Percentiles rank a stretch among this genome's conserved stretches.
Conservation (phyloP, 805 yeast species). For the Wickerhamiella sergipiensis region DNA sequence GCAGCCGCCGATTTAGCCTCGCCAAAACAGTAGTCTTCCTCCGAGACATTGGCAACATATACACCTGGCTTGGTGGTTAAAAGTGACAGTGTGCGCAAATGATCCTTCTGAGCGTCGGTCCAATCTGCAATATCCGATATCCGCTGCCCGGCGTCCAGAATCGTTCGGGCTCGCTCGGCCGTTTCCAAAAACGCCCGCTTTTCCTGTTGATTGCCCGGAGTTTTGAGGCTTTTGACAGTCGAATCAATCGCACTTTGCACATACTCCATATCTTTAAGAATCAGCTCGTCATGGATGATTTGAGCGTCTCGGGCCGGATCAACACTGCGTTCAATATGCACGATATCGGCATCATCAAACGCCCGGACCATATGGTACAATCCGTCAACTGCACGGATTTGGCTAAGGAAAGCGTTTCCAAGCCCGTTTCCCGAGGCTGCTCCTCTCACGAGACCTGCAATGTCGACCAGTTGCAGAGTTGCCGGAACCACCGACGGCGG, state of each 20-base stretch:
- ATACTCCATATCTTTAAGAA: conserved; percentile 53
- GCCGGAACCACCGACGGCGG: conserved; percentile 43
- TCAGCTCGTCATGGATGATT: conserved; percentile 51
- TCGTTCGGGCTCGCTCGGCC: conserved; percentile 22
- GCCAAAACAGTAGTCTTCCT: conserved; percentile 42
- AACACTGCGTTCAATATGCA: conserved; percentile 50
- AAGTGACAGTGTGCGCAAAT: conserved; percentile 39
- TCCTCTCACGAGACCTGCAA: conserved; percentile 57
- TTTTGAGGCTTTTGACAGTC: conserved; percentile 28
- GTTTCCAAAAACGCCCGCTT: conserved; percentile 29
- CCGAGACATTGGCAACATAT: conserved; percentile 58
- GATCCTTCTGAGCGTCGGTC: conserved; percentile 38
- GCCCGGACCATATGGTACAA: conserved; percentile 56
- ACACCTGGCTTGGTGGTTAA: conserved; percentile 85
- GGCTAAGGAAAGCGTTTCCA: conserved; percentile 59
- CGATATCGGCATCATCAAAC: conserved; percentile 49
- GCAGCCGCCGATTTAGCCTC: conserved; percentile 32
- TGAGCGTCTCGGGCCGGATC: conserved; percentile 52
- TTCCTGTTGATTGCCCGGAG: conserved; percentile 31
- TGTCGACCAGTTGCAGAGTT: conserved; percentile 45
- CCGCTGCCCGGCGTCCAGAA: conserved; percentile 51
- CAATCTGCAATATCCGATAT: conserved; percentile 39
- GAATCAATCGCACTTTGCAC: conserved; percentile 44
- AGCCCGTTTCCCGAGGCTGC: conserved; percentile 54
- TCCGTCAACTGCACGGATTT: conserved; percentile 60